These are phyloP conservation scores for Mucor irregularis DNA, from an alignment of 371 early-diverging fungal genomes.

Conservation along the genomic window DNA sequence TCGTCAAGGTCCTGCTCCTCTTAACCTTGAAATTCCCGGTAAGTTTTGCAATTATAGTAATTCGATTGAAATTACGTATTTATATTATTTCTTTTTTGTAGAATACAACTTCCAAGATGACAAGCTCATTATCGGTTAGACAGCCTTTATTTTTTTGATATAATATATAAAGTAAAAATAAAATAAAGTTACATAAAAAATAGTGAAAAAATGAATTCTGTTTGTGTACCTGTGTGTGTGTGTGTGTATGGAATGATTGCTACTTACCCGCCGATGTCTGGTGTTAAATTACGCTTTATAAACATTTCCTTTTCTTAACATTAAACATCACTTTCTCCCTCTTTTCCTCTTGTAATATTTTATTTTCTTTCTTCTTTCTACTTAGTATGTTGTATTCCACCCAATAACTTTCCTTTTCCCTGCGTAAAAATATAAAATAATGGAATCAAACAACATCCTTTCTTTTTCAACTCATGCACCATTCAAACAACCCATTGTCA, in stretches of 20 bases:
- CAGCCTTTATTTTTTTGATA: not conserved
- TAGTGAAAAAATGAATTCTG: not conserved
- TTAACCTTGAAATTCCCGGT: conserved; percentile 95
- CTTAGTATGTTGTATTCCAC: not conserved
- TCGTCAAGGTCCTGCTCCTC: conserved; percentile 97
- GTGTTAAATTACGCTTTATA: no score
- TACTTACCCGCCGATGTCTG: no score
- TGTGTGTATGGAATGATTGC: no score
- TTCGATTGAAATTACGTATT: not conserved
- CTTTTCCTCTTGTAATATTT: no score
- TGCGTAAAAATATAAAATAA: conserved; percentile 11
- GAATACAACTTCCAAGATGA: conserved; percentile 51
- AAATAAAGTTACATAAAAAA: conserved; percentile 9
- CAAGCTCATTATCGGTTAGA: conserved; percentile 57
- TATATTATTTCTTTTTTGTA: conserved; percentile 12
- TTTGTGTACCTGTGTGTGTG: not conserved
- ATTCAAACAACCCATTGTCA: conserved; percentile 42
- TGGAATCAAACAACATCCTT: conserved; percentile 30
- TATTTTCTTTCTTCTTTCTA: not conserved
- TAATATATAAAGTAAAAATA: conserved; percentile 2
- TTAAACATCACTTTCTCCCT: no score
- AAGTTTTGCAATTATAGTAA: conserved; percentile 3
- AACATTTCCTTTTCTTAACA: not conserved
- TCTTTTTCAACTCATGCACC: conserved; percentile 45
- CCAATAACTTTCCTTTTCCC: no score